Conservation (phyloP, 768 basidiomycete genomes). For the Boletus rex-veris region DNA sequence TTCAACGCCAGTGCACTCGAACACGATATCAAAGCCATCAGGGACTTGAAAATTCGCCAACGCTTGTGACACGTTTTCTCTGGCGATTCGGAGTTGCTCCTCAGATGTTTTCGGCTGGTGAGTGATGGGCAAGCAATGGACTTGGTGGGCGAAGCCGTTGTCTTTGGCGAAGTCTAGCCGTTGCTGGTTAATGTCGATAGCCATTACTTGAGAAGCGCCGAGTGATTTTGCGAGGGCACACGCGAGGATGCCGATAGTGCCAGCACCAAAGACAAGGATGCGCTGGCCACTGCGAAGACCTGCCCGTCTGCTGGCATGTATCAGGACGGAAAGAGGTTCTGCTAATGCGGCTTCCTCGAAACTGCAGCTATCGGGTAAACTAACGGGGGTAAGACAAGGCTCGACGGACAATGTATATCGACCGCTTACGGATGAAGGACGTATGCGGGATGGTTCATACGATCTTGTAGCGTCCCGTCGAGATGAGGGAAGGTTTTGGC, state of each 20-base stretch:
- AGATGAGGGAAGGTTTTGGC: slow-evolving; percentile 91
- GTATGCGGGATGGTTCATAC: slow-evolving; percentile 85
- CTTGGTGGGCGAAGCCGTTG: slow-evolving; percentile 74
- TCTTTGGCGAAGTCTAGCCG: slow-evolving; percentile 75
- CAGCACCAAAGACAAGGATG: slow-evolving; percentile 88
- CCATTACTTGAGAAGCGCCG: slow-evolving; percentile 71
- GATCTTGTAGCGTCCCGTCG: slow-evolving; percentile 85
- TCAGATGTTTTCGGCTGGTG: slow-evolving; percentile 51
- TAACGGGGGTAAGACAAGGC: slow-evolving; percentile 29
- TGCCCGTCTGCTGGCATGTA: slow-evolving; percentile 56
- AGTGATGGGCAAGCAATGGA: slow-evolving; percentile 56
- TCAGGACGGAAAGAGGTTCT: slow-evolving; percentile 90
- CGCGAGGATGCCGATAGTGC: slow-evolving; percentile 89
- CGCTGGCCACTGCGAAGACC: slow-evolving; percentile 50
- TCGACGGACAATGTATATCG: not conserved
- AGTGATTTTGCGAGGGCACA: slow-evolving; percentile 71
- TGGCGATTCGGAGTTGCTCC: slow-evolving; percentile 58
- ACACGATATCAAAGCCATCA: slow-evolving; percentile 88
- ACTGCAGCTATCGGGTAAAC: slow-evolving; percentile 70
- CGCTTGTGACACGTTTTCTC: slow-evolving; percentile 49
- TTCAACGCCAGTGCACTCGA: slow-evolving; percentile 95
- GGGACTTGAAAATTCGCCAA: slow-evolving; percentile 54
- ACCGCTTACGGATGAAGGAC: slow-evolving; percentile 80
- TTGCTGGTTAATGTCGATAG: slow-evolving; percentile 80
- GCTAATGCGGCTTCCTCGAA: slow-evolving; percentile 85